Evolutionary conservation across 1,139 yeast genomes (phyloP), one percentile per base, ranked within the genome.

Genomic region (Oligophagozyma castellii): DNA sequence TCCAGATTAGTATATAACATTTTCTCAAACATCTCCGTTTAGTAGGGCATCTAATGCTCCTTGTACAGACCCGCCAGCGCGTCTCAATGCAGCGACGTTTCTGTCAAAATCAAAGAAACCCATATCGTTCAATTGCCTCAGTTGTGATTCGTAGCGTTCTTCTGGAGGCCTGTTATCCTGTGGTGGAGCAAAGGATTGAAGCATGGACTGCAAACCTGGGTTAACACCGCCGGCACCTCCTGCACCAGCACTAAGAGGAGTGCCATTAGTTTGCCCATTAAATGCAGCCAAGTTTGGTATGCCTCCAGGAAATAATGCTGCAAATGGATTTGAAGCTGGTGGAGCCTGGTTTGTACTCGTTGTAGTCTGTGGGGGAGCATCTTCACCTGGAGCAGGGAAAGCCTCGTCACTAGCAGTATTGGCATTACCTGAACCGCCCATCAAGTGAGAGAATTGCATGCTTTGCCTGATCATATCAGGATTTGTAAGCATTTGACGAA

Each of bases 21-120:
- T n/a, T n/a, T 14, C 15, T 35, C 39, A 50, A 13, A 48, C 52
- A 23, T 40, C 42, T 21, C 76, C 78, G 39, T 66, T 76, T 36
- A 89, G 67, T 45, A 89, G 63, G 35, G 83, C 80, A 55, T 86
- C 95, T 33, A 89, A 67, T 10, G 98, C 98, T 23, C 96, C 96
- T 56, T 89, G 95, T 12, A 89, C 96, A 42, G 86, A 80, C 8
- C 98, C 98, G 15, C 96, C 96, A 33, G 92, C 73, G 58, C 96
- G 73, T 61, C 95, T 73, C 46, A 89, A 65, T 1, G 96, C 96
- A 15, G 75, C 75, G 12, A 89, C 84, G 48, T 89, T 89, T 43
- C 81, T 67, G 42, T 89, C 96, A 49, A 86, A 89, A 44, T 89
- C 96, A 42, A 70, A 74, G 59, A 89, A 89, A 2, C 98, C 98